Conservation (phyloP, 2,329 filamentous ascomycete species). For the Beauveria brongniartii region DNA sequence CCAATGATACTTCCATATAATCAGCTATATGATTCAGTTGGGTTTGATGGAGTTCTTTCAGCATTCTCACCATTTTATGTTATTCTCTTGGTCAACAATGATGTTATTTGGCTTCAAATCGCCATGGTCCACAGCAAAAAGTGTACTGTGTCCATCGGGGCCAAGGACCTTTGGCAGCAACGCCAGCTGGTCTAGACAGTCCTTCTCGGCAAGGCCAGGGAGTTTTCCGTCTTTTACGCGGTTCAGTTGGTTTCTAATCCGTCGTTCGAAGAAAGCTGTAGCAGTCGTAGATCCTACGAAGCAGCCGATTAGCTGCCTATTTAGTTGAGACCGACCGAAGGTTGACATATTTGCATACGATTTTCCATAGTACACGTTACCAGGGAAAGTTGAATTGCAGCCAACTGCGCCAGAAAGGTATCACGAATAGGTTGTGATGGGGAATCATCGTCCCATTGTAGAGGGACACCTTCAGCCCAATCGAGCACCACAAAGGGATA, state of each 20-base stretch:
- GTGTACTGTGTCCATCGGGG: background rate
- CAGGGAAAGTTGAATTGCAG: background rate
- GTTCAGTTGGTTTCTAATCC: conserved; percentile 2
- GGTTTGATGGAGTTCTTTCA: background rate
- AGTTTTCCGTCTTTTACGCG: background rate
- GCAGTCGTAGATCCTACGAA: background rate
- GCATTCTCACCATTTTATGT: background rate
- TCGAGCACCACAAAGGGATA: conserved; percentile 3
- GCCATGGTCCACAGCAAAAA: conserved; percentile 4
- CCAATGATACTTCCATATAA: background rate
- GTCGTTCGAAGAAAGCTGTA: background rate
- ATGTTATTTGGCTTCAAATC: conserved; percentile 3
- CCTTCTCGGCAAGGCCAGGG: background rate
- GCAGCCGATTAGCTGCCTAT: background rate
- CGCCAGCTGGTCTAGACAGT: conserved; percentile 1
- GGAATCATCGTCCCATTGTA: background rate
- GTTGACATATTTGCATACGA: background rate
- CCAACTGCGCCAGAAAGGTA: background rate
- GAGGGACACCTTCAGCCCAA: background rate
- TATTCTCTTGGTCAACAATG: background rate
- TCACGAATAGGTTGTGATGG: background rate
- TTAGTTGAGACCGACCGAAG: background rate
- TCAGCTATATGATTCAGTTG: background rate
- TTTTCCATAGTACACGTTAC: background rate
- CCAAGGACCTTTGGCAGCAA: conserved; percentile 2